Percentiles rank a stretch among this genome's conserved stretches.
phyloP scores from a whole-genome alignment of 129 eudicot genomes.

The Dittrichia graveolens region DNA sequence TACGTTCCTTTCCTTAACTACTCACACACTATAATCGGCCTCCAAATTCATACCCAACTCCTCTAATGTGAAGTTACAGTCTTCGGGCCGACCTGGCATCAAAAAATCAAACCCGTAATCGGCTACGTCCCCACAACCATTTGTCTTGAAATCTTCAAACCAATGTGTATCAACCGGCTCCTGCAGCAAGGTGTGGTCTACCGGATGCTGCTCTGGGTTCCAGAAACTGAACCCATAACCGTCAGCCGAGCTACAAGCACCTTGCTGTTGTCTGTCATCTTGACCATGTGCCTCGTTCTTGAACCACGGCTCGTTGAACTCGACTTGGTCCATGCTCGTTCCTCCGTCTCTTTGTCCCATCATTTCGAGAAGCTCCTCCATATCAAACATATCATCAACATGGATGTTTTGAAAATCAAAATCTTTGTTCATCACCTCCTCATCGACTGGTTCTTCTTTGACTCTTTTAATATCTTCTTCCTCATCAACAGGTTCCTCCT shows the following conservation, averaged over 20 bases:
- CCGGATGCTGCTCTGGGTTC: neutral
- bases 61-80: slow-evolving; percentile 34
- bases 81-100: slow-evolving; percentile 66
- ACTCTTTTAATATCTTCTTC: neutral
- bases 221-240: neutral
- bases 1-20: neutral
- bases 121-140: neutral
- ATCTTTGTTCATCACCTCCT: slow-evolving; percentile 8
- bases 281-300: neutral
- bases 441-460: slow-evolving; percentile 28
- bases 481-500: neutral
- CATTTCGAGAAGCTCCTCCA: slow-evolving; percentile 57
- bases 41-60: slow-evolving; percentile 50
- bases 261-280: neutral
- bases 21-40: slow-evolving; percentile 20
- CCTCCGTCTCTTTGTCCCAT: slow-evolving; percentile 26
- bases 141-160: neutral
- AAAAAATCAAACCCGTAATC: slow-evolving; percentile 62
- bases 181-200: neutral
- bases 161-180: neutral
- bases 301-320: neutral
- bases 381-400: slow-evolving; percentile 59
- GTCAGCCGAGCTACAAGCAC: neutral
- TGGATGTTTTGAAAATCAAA: slow-evolving; percentile 19
- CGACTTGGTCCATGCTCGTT: neutral